Base-by-base conservation (phyloP, 2,329 filamentous ascomycete genomes). In the Arachnopeziza araneosa region DNA sequence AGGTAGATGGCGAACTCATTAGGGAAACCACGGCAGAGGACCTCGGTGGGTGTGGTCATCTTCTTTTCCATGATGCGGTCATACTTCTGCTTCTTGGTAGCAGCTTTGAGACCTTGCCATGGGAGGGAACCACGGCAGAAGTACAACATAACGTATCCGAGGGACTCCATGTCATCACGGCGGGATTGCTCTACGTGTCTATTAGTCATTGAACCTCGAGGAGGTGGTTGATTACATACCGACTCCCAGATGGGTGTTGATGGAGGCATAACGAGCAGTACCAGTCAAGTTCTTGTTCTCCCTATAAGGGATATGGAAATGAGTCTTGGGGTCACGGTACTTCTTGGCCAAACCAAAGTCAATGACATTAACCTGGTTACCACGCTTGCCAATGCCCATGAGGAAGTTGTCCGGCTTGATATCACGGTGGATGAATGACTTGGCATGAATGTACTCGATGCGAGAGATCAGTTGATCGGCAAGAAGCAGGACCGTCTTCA, bases 41-140 rank as follows among this genome's bases (percentile, higher is more conserved):
- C 93, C 79, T 99, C 93, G 70, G 93, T 98, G 9, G 95, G 93
- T 2, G 95, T 99, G 17, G 95, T 99, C 95, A 98, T 98, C 91
- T 99, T 99, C 88, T 99, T 99, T 84, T 99, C 95, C 93, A 98
- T 98, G 80, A 99, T 99, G 67, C 93, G 87, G 79, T 99, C 95
- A 75, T 99, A 98, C 83, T 99, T 99, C 82, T 98, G 93, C 88
- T 97, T 97, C 87, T 97, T 97, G 68, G 93, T 97, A 70, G 93
- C 93, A 80, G 93, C 93, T 86, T 97, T 97, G 58, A 97, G 83
- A 60, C 95, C 95, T 81, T 99, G 95, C 95, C 95, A 99, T 64
- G 95, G 95, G 60, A 99, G 91, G 66, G 93, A 97, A 65, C 95
- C 95, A 78, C 95, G 93, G 83, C 93, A 98, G 82, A 99, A 99